A percentile compares a stretch with the other conserved stretches of the same genome.
These are phyloP conservation scores for Malus hybrid DNA, from an alignment of 331 rosid genomes.

Conservation along the genomic window DNA sequence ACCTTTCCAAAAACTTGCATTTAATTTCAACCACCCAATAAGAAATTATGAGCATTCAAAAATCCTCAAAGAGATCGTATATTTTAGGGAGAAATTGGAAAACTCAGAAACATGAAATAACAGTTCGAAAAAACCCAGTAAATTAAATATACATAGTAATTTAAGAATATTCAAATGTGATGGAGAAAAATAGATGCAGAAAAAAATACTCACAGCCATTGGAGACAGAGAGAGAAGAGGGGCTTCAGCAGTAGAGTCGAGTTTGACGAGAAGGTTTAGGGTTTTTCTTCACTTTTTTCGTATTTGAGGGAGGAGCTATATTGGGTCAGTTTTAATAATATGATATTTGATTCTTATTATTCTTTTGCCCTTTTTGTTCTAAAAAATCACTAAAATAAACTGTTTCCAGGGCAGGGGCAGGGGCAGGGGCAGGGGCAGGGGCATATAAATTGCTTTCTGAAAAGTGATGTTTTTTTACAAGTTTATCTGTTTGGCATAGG, in stretches of 20 bases:
- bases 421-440: too few relatives aligned
- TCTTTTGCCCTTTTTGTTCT: too few relatives aligned
- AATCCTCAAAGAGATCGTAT: too few relatives aligned
- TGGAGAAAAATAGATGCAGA: not conserved
- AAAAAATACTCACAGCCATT: conserved; percentile 11
- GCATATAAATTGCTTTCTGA: too few relatives aligned
- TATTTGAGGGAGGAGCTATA: not conserved
- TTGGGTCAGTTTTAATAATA: too few relatives aligned
- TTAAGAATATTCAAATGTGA: not conserved
- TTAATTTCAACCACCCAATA: not conserved
- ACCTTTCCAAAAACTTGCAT: not conserved
- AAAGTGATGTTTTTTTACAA: too few relatives aligned
- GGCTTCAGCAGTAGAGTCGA: not conserved
- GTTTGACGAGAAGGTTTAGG: not conserved
- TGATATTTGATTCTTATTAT: too few relatives aligned
- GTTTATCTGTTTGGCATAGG: too few relatives aligned
- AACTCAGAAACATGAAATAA: not conserved
- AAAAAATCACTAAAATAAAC: too few relatives aligned
- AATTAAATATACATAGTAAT: not conserved
- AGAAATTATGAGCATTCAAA: too few relatives aligned
- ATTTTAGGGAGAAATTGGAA: not conserved
- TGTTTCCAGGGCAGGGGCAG: too few relatives aligned
- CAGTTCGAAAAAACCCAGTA: not conserved
- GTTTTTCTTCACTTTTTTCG: not conserved
- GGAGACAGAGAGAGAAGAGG: not conserved